Evolutionary conservation across 176 grass and related monocot genomes (phyloP).

Genomic region (Echinochloa phyllopogon): DNA sequence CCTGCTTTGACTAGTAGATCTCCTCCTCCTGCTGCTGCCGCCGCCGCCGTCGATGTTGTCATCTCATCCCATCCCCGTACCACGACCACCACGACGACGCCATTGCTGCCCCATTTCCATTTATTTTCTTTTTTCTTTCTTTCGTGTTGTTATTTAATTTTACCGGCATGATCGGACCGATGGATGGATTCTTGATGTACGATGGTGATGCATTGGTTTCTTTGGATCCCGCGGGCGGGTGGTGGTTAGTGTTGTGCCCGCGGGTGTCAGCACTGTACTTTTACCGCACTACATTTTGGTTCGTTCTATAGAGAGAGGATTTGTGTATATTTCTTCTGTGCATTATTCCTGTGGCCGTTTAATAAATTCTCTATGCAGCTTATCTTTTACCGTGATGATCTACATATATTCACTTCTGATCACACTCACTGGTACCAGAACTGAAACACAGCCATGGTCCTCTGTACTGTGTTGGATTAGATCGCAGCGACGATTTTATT

Average conservation of each 20-base stretch:
- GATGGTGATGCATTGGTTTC: slow-evolving; percentile 50
- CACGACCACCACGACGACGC: neutral
- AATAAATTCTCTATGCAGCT: slow-evolving; percentile 41
- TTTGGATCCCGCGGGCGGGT: slow-evolving; percentile 38
- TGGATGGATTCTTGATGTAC: slow-evolving; percentile 56
- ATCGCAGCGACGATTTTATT: neutral
- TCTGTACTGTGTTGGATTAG: neutral
- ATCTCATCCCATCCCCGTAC: neutral
- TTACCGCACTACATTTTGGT: slow-evolving; percentile 52
- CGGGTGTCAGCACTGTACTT: slow-evolving; percentile 38
- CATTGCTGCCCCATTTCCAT: slow-evolving; percentile 17
- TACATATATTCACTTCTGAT: neutral
- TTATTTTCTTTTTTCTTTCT: neutral
- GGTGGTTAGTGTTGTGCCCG: slow-evolving; percentile 38
- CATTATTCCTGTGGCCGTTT: slow-evolving; percentile 22
- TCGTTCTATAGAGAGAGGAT: slow-evolving; percentile 56
- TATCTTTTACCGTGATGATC: neutral
- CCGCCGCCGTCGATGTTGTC: slow-evolving; percentile 4
- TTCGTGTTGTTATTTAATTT: slow-evolving; percentile 56
- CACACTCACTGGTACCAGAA: too few relatives aligned
- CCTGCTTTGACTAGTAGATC: slow-evolving; percentile 47
- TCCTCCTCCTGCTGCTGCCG: neutral
- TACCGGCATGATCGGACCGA: slow-evolving; percentile 38
- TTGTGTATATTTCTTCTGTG: slow-evolving; percentile 54
- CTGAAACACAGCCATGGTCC: neutral